Base-by-base conservation (phyloP, 1,284 basidiomycete genomes). In the Athelia sp. region DNA sequence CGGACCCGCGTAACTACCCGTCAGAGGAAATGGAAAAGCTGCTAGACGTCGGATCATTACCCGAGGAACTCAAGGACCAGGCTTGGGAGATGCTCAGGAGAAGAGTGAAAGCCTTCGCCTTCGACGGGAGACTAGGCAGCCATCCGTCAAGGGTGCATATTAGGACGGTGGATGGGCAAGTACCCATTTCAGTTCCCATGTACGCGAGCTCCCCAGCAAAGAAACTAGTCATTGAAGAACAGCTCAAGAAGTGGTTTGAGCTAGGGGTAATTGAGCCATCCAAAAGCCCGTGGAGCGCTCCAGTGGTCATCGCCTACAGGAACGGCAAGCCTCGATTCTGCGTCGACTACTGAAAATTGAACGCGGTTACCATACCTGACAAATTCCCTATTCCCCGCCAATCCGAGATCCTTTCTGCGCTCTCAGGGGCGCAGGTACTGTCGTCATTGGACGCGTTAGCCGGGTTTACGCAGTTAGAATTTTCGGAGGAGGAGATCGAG, bases 211-310 rank as follows among this genome's bases (percentile, higher is more conserved):
- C 67, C 2, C 67, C 66, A 1, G 60, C 55, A 1, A 68, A 69
- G 36, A 29, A 61, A 4, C 55, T 56, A 46, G 61, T 66, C 1
- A 68, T 70, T 3, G 61, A 68, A 19, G 50, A 62, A 17, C 63
- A 67, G 45, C 47, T 68, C 10, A 59, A 66, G 18, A 49, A 46
- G 3, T 67, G 67, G 61, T 50, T 67, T 1, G 47, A 55, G 8
- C 50, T 54, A 18, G 15, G 48, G 59, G 43, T 36, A 4, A 69
- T 70, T 14, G 62, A 68, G 49, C 60, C 59, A 6, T 70, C 65
- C 0, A 47, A 51, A 3, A 67, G 65, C 26, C 63, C 68, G 1
- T 70, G 67, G 67, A 57, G 59, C 8, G 58, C 60, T 1, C 67
- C 68, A 1, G 63, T 61, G 0, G 52, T 72, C 3, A 60, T 71